These are phyloP conservation scores for Cystobasidiopsis lactophilus DNA, from an alignment of 768 basidiomycete species.

Conservation along the genomic window DNA sequence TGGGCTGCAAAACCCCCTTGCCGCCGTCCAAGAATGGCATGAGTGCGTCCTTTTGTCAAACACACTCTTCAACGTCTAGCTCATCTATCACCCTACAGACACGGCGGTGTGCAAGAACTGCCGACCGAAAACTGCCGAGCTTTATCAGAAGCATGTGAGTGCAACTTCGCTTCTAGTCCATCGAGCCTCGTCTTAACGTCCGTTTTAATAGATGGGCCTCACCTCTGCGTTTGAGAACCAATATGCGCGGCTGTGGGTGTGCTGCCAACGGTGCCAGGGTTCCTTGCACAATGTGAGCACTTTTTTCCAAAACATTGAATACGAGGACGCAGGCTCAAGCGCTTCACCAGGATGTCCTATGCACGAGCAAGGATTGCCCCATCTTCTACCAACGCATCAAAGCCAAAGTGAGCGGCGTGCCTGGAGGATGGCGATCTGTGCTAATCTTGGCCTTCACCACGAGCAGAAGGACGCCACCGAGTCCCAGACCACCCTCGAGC, in stretches of 20 bases:
- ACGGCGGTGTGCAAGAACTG: slow-evolving; percentile 93
- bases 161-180: background rate
- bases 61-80: background rate
- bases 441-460: background rate
- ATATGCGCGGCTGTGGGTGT: slow-evolving; percentile 90
- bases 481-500: slow-evolving; percentile 47
- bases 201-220: background rate
- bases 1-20: slow-evolving; percentile 84
- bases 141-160: slow-evolving; percentile 74
- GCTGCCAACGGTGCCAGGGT: slow-evolving; percentile 95
- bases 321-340: background rate
- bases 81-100: slow-evolving; percentile 29
- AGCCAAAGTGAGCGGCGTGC: slow-evolving; percentile 29
- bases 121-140: slow-evolving; percentile 54
- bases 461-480: slow-evolving; percentile 88
- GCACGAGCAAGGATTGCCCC: slow-evolving; percentile 89
- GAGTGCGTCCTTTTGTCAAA: slow-evolving; percentile 5
- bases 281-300: slow-evolving; percentile 55
- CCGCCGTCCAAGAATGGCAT: slow-evolving; percentile 24
- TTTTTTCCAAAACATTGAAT: background rate
- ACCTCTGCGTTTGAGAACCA: slow-evolving; percentile 43
- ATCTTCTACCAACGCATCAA: slow-evolving; percentile 99
- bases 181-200: background rate
- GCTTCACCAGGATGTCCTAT: slow-evolving; percentile 67
- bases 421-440: background rate